Percentiles rank a stretch among this genome's conserved stretches.
phyloP scores from a whole-genome alignment of 495 filamentous ascomycete genomes.

The Xylaria telfairii region DNA sequence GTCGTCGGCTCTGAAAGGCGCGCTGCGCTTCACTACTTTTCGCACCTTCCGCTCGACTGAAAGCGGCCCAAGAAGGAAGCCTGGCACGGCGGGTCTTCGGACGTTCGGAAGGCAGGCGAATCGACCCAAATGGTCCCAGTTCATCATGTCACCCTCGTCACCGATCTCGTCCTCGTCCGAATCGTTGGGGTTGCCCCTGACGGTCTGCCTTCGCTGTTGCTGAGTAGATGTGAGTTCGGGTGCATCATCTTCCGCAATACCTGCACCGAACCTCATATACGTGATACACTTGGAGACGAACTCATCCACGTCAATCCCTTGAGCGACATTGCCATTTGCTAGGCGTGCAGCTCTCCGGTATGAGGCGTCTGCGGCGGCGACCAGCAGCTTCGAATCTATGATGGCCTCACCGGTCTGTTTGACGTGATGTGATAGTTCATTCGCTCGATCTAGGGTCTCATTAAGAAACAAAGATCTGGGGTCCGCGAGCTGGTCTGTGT shows the following conservation, averaged over 20 bases:
- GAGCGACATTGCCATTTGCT: constrained; percentile 68
- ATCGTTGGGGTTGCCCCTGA: constrained; percentile 37
- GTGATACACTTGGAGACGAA: constrained; percentile 90
- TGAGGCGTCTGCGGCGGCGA: constrained; percentile 76
- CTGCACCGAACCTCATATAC: constrained; percentile 75
- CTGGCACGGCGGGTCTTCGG: constrained; percentile 75
- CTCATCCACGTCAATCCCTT: constrained; percentile 87
- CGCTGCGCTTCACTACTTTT: constrained; percentile 68
- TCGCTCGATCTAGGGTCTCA: constrained; percentile 66
- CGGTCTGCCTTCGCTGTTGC: constrained; percentile 45
- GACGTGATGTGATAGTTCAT: constrained; percentile 69
- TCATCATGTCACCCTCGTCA: constrained; percentile 76
- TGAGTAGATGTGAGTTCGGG: constrained; percentile 54
- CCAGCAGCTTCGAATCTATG: constrained; percentile 84
- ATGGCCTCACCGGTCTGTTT: constrained; percentile 94
- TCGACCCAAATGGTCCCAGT: constrained; percentile 86
- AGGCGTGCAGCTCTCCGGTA: constrained; percentile 74
- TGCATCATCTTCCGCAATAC: constrained; percentile 48
- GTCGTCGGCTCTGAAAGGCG: constrained; percentile 65
- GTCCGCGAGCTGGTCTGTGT: constrained; percentile 69
- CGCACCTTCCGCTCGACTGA: constrained; percentile 85
- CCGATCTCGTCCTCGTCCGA: constrained; percentile 62
- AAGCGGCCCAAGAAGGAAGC: constrained; percentile 88
- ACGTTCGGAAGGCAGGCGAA: constrained; percentile 74
- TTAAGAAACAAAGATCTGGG: constrained; percentile 65